Conservation (phyloP, 768 basidiomycete genomes). For the Boletus edulis region DNA sequence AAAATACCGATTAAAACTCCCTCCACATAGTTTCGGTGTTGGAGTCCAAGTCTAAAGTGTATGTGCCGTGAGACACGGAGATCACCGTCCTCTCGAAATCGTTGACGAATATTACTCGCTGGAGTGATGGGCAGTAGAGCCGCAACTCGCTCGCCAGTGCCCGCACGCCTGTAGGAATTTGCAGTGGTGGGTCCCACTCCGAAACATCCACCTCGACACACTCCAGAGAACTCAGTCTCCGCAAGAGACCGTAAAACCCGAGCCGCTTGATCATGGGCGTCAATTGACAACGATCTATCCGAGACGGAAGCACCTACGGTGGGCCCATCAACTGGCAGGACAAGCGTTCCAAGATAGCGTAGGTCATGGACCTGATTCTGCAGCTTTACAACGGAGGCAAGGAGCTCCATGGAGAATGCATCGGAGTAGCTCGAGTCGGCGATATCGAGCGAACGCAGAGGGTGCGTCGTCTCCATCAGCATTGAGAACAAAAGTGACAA, state of each 20-base stretch:
- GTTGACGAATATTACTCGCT: constrained; percentile 57
- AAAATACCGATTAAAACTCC: constrained; percentile 26
- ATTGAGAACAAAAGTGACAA: constrained; percentile 46
- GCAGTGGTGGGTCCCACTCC: constrained; percentile 61
- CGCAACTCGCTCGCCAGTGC: constrained; percentile 60
- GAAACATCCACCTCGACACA: constrained; percentile 64
- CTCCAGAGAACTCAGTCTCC: constrained; percentile 47
- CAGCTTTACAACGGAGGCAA: constrained; percentile 40
- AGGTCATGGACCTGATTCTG: constrained; percentile 37
- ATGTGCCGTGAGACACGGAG: constrained; percentile 34
- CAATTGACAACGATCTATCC: background rate
- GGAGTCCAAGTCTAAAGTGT: constrained; percentile 26
- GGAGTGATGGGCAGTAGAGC: constrained; percentile 54
- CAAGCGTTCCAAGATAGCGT: constrained; percentile 62
- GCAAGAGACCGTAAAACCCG: constrained; percentile 57
- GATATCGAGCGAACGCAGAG: constrained; percentile 55
- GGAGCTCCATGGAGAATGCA: constrained; percentile 51
- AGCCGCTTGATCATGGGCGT: constrained; percentile 46
- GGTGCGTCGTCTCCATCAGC: constrained; percentile 41
- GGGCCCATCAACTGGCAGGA: constrained; percentile 51
- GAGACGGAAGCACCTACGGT: constrained; percentile 24
- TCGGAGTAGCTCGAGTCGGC: constrained; percentile 60
- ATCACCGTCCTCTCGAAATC: constrained; percentile 57
- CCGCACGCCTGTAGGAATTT: constrained; percentile 49
- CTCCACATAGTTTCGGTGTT: constrained; percentile 31